A percentile compares a stretch with the other conserved stretches of the same genome.
phyloP scores from a whole-genome alignment of 257 asterid genomes.

The Ballota nigra region DNA sequence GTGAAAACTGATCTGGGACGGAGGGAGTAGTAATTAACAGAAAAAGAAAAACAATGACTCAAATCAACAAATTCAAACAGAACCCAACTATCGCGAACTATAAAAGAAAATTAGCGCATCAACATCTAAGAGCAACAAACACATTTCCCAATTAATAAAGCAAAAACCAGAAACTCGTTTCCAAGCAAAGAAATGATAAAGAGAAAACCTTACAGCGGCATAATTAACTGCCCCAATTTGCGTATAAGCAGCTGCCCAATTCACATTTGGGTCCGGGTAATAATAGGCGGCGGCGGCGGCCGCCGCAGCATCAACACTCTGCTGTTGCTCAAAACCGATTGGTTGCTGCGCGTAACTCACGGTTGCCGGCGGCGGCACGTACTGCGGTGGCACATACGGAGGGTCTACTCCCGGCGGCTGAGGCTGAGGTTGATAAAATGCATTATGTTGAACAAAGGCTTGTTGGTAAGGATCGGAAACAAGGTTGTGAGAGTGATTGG shows the following conservation, averaged over 20 bases:
- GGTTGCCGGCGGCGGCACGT: constrained; percentile 19
- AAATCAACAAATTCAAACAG: neutral
- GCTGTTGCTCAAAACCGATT: constrained; percentile 24
- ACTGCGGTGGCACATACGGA: constrained; percentile 29
- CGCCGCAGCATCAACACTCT: constrained; percentile 8
- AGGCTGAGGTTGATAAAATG: constrained; percentile 23
- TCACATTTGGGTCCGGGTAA: constrained; percentile 31
- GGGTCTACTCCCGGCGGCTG: constrained; percentile 43
- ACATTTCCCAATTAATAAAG: constrained; percentile 1
- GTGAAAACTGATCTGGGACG: too few relatives aligned
- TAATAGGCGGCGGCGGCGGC: constrained; percentile 10
- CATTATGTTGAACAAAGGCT: constrained; percentile 7
- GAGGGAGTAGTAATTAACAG: neutral
- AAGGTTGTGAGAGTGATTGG: constrained; percentile 14
- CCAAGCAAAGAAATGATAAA: neutral
- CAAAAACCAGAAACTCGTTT: neutral
- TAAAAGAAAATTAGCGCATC: neutral
- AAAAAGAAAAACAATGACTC: neutral
- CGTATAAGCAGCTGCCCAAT: constrained; percentile 29
- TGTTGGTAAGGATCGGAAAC: constrained; percentile 19
- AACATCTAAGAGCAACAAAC: neutral
- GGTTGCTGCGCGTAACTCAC: constrained; percentile 32
- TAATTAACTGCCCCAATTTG: constrained; percentile 24
- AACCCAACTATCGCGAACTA: neutral
- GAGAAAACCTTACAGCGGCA: constrained; percentile 34